Percentiles rank a stretch among this genome's conserved stretches.
Conservation (phyloP, 352 stramenopile genomes). For the Phytophthora ohioensis region DNA sequence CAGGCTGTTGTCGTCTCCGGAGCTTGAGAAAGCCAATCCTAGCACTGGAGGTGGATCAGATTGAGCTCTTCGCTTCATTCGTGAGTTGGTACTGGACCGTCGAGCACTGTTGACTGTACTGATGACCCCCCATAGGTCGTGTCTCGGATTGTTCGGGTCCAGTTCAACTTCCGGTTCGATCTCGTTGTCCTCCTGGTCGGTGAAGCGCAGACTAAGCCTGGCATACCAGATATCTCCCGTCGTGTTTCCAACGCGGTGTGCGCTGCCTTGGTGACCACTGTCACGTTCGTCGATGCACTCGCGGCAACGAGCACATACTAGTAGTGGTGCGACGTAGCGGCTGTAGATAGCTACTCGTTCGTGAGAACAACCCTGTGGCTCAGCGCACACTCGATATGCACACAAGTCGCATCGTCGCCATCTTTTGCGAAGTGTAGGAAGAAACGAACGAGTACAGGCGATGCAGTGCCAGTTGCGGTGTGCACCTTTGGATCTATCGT, state of each 20-base stretch:
- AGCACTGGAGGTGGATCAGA: constrained; percentile 31
- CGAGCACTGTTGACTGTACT: neutral
- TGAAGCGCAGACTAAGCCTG: constrained; percentile 32
- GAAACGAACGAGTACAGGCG: constrained; percentile 36
- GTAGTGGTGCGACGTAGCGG: constrained; percentile 43
- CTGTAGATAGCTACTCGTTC: constrained; percentile 48
- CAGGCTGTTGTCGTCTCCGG: constrained; percentile 32
- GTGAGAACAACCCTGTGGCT: constrained; percentile 37
- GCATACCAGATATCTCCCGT: constrained; percentile 28
- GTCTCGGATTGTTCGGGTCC: constrained; percentile 10
- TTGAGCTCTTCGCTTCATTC: constrained; percentile 27
- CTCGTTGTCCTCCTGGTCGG: constrained; percentile 10
- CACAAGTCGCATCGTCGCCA: constrained; percentile 47
- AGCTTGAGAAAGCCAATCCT: constrained; percentile 34
- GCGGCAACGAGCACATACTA: constrained; percentile 39
- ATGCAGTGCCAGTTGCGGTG: constrained; percentile 50
- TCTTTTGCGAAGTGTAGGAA: constrained; percentile 19
- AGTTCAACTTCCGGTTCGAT: constrained; percentile 28
- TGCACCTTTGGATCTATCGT: constrained; percentile 11
- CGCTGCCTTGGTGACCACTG: constrained; percentile 7
- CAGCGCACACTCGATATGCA: constrained; percentile 43
- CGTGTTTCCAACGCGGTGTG: neutral
- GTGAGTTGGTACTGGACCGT: neutral
- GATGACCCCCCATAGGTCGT: constrained; percentile 17
- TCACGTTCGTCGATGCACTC: constrained; percentile 39